Conservation (phyloP, 306 rosid species). For the Benincasa hispida region DNA sequence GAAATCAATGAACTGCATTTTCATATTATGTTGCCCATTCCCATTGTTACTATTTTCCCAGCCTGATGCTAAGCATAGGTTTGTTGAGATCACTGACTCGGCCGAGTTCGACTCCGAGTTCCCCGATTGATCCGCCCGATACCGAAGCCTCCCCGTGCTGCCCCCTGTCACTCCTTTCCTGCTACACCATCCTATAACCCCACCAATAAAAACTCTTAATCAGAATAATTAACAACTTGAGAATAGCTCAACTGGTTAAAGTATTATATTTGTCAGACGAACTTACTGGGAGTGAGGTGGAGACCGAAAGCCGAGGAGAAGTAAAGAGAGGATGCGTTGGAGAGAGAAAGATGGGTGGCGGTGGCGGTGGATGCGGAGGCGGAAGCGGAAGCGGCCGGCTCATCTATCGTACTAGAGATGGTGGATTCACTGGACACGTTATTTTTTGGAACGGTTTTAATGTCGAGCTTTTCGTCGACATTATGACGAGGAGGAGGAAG, state of each 20-base stretch:
- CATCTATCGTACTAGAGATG: conserved; percentile 42
- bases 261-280: too few species aligned
- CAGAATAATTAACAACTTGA: neutral
- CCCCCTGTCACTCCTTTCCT: too few species aligned
- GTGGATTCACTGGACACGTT: conserved; percentile 46
- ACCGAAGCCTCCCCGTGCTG: neutral
- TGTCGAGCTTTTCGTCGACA: conserved; percentile 2
- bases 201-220: neutral
- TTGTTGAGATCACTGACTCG: conserved; percentile 51
- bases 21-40: conserved; percentile 5
- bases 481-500: neutral
- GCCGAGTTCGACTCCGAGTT: conserved; percentile 66
- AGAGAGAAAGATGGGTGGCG: conserved; percentile 49
- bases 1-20: conserved; percentile 65
- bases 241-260: neutral
- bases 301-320: too few species aligned
- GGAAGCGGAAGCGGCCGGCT: conserved; percentile 24
- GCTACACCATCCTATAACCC: neutral
- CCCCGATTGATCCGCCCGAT: conserved; percentile 25
- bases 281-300: neutral
- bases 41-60: conserved; percentile 17
- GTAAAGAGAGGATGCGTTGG: neutral
- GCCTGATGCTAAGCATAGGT: conserved; percentile 21
- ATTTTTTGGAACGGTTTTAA: conserved; percentile 2
- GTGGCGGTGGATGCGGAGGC: conserved; percentile 32